Evolutionary conservation across 768 basidiomycete species (phyloP), one percentile per base, ranked within the genome.

Genomic region (Boletus edulis): DNA sequence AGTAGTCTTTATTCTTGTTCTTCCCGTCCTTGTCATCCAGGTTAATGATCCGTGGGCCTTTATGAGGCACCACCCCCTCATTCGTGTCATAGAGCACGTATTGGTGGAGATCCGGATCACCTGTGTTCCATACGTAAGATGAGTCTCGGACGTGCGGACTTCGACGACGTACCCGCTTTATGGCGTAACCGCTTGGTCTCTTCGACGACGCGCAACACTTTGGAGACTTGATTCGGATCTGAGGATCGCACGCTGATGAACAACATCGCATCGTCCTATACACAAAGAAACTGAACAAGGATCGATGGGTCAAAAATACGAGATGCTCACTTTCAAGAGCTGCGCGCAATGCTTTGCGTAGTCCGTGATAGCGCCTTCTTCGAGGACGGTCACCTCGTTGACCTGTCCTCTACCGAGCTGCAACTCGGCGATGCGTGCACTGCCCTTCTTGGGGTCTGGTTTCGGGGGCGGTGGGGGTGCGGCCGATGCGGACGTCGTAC

Each of bases 191-290:
- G 81, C 65, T 89, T 93, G 0, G 83, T 84, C 64, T 90, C 82
- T 62, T 92, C 88, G 0, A 91, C 90, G 4, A 92, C 84, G 51
- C 84, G 83, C 34, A 93, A 75, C 1, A 92, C 91, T 62, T 89
- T 92, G 4, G 88, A 80, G 4, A 92, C 91, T 45, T 87, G 76
- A 3, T 77, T 74, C 2, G 82, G 71, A 17, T 81, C 79, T 29
- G 80, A 78, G 8, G 89, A 88, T 27, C 84, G 80, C 27, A 94
- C 72, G 6, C 85, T 85, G 53, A 93, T 80, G 63, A 91, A 93
- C 13, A 93, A 71, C 81, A 94, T 86, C 6, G 86, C 85, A 55
- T 89, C 85, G 54, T 91, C 89, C 89, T 90, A 49, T 9, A 56
- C 20, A 4, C 18, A 13, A 22, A 13, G 18, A 9, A 9, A 44